Base-by-base conservation (phyloP, 2,329 filamentous ascomycete genomes). In the Tolypocladium guangdongense region DNA sequence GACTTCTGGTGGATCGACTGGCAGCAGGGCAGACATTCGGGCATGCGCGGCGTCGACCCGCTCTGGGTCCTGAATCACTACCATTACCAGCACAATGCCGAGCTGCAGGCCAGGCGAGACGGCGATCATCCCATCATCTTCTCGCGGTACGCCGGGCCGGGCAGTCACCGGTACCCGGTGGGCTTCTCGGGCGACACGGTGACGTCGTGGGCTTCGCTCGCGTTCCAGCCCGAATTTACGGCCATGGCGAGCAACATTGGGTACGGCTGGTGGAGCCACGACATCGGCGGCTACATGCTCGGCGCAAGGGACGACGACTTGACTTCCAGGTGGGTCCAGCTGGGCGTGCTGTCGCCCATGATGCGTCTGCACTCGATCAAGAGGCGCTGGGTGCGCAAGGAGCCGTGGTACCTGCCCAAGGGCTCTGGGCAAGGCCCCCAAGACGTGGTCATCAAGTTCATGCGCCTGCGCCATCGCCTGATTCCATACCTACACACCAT, bases 1-100 rank as follows among this genome's bases (percentile, higher is more conserved):
- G 81, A 85, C 60, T 83, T 86, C 54, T 84, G 81, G 80, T 86
- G 82, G 82, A 73, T 84, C 32, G 82, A 86, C 62, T 86, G 82
- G 82, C 82, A 86, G 63, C 82, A 85, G 63, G 82, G 82, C 1
- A 66, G 70, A 2, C 68, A 73, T 53, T 80, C 80, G 1, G 71
- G 73, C 36, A 71, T 83, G 7, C 75, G 74, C 0, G 80, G 80
- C 1, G 68, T 85, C 3, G 82, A 85, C 62, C 82, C 82, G 0
- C 68, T 86, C 0, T 85, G 82, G 82, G 66, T 84, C 27, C 71
- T 85, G 22, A 86, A 85, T 59, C 82, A 86, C 61, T 84, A 78
- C 60, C 80, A 84, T 53, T 85, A 78, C 62, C 67, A 82, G 3
- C 79, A 83, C 57, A 76, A 72, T 55, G 64, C 64, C 6, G 66